These are phyloP conservation scores for Penicillium sp. DNA, from an alignment of 2,329 filamentous ascomycete genomes.

Conservation along the genomic window DNA sequence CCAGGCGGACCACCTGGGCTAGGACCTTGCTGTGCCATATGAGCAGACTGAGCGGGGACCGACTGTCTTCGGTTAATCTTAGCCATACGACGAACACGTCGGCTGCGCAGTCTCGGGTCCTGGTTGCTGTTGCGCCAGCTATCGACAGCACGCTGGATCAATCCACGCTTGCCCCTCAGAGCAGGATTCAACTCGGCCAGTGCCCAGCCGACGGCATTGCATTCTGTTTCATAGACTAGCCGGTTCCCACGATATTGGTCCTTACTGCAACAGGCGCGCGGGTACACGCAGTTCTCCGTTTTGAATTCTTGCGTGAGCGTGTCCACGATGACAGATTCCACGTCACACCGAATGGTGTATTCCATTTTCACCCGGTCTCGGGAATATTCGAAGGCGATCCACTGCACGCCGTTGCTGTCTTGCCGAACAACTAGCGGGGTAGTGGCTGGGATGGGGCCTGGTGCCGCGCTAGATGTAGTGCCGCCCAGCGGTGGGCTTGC, in stretches of 20 bases:
- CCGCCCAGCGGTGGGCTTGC: conserved; percentile 54
- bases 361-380: conserved; percentile 98
- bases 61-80: conserved; percentile 89
- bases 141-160: conserved; percentile 96
- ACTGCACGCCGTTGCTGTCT: conserved; percentile 94
- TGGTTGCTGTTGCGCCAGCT: conserved; percentile 99
- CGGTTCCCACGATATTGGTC: conserved; percentile 96
- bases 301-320: conserved; percentile 85
- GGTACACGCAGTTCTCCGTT: conserved; percentile 97
- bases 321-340: conserved; percentile 92
- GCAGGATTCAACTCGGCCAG: conserved; percentile 89
- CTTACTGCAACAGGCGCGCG: conserved; percentile 88
- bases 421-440: conserved; percentile 91
- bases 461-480: conserved; percentile 89
- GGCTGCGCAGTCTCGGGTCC: conserved; percentile 84
- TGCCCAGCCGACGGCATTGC: conserved; percentile 99
- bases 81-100: conserved; percentile 89
- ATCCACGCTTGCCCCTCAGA: conserved; percentile 84
- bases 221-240: conserved; percentile 94
- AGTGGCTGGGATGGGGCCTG: conserved; percentile 93
- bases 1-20: conserved; percentile 43
- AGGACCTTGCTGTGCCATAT: conserved; percentile 40
- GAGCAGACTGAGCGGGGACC: conserved; percentile 56
- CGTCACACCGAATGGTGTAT: conserved; percentile 96
- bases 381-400: conserved; percentile 98